Conservation (phyloP, 2,329 filamentous ascomycete genomes). For the Sporothrix inflata region DNA sequence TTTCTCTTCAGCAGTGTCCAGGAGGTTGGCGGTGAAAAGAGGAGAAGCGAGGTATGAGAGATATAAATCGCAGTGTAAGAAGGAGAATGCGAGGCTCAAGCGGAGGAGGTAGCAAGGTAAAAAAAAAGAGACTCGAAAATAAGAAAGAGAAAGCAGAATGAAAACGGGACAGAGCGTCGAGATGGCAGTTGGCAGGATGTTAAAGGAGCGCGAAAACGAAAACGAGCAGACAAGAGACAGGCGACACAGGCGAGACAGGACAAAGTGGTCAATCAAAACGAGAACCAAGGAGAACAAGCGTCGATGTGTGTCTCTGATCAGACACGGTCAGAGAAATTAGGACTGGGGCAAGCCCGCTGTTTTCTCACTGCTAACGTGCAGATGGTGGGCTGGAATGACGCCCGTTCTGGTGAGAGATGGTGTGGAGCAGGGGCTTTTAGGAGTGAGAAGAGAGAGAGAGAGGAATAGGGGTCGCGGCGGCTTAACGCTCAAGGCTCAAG, state of each 20-base stretch:
- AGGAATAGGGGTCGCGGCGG: conserved; percentile 2
- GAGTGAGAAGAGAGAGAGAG: background rate
- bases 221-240: background rate
- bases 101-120: background rate
- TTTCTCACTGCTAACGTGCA: background rate
- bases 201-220: conserved; percentile 4
- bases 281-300: background rate
- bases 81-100: background rate
- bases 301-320: conserved; percentile 16
- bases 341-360: background rate
- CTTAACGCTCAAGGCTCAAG: background rate
- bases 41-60: background rate
- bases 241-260: too few relatives aligned
- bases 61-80: background rate
- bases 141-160: background rate
- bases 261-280: too few relatives aligned
- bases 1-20: background rate
- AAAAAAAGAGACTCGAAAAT: background rate
- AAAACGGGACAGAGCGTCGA: background rate
- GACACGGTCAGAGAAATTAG: conserved; percentile 16
- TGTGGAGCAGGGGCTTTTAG: background rate
- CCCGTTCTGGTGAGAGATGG: background rate
- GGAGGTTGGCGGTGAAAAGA: background rate
- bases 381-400: conserved; percentile 24
- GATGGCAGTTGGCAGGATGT: background rate